phyloP scores from a whole-genome alignment of 306 rosid genomes.

The Vigna angularis region DNA sequence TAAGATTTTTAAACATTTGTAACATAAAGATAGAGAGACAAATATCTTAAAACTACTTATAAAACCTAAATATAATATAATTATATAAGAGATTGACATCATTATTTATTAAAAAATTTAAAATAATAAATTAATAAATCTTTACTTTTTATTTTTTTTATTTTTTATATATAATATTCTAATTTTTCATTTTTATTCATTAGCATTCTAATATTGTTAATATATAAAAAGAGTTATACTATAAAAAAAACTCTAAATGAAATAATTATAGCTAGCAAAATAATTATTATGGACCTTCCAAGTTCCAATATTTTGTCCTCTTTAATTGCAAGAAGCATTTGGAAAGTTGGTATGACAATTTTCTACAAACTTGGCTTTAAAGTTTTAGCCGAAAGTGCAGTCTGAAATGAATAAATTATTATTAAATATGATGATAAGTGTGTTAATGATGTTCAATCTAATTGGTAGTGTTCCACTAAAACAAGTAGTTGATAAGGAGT shows the following conservation, averaged over 20 bases:
- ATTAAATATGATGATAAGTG: constrained; percentile 5
- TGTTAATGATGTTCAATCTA: not conserved
- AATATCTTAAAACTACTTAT: no score
- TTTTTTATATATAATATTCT: no score
- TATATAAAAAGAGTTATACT: no score
- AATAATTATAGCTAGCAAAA: not conserved
- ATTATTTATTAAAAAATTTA: no score
- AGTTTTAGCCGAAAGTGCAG: constrained; percentile 39
- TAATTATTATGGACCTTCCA: not conserved
- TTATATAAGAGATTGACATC: accelerated
- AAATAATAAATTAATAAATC: no score
- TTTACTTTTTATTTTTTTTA: no score
- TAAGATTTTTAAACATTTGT: no score
- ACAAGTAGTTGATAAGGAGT: constrained; percentile 15
- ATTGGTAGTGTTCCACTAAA: constrained; percentile 16
- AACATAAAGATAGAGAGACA: no score
- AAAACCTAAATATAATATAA: no score
- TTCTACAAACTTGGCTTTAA: constrained; percentile 23
- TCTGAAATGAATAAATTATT: not conserved
- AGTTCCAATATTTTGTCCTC: not conserved
- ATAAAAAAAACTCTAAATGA: not conserved
- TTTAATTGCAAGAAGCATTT: constrained; percentile 5
- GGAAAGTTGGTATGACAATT: constrained; percentile 15
- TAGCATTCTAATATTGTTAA: no score
- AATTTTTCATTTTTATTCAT: no score